Evolutionary conservation across 2,329 filamentous ascomycete species (phyloP), one percentile per base, ranked within the genome.

Genomic region (Fusarium nygamai): DNA sequence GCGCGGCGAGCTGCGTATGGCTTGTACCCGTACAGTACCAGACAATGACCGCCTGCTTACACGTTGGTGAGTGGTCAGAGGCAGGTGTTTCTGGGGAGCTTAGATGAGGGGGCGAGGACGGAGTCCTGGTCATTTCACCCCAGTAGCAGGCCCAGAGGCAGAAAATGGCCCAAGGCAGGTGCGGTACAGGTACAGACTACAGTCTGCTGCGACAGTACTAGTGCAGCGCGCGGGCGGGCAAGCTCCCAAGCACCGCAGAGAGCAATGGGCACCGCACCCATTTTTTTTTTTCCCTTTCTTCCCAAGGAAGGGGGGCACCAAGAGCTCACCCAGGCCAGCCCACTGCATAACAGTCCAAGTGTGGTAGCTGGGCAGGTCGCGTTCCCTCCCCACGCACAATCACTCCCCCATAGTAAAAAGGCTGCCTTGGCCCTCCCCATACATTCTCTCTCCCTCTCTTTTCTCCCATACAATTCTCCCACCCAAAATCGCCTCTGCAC

Each of bases 371-470:
- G 74, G 68, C 69, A 77, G 74, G 76, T 71, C 76, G 75, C 76
- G 75, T 77, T 78, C 76, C 67, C 78, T 78, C 78, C 81, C 81
- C 83, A 81, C 86, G 72, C 73, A 84, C 87, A 90, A 90, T 89
- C 88, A 90, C 86, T 87, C 87, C 83, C 86, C 86, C 88, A 88
- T 88, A 89, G 88, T 90, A 89, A 90, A 90, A 91, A 90, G 87
- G 87, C 85, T 85, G 85, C 85, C 84, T 84, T 84, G 84, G 84
- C 83, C 83, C 81, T 79, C 84, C 84, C 86, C 86, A 86, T 88
- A 87, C 86, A 86, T 82, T 85, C 85, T 85, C 78, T 84, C 84
- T 83, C 83, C 81, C 84, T 86, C 86, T 88, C 86, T 87, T 84
- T 85, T 86, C 85, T 88, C 87, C 86, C 88, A 90, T 89, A 89